phyloP scores from a whole-genome alignment of 768 basidiomycete genomes.

The Mycena capillaripes region DNA sequence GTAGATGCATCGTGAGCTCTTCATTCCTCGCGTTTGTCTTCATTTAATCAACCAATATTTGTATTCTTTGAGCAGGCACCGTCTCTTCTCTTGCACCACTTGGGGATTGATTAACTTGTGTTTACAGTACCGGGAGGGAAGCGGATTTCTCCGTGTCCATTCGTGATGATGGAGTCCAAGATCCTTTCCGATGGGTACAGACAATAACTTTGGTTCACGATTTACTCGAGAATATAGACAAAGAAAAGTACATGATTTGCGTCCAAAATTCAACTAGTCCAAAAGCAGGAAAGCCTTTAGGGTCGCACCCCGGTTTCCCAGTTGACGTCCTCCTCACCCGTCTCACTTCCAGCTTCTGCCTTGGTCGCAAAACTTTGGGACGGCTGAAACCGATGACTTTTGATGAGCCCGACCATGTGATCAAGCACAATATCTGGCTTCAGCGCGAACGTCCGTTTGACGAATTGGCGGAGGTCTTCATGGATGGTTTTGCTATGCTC shows the following conservation, averaged over 20 bases:
- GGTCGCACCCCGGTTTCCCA: not conserved
- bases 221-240: not conserved
- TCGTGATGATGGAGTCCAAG: not conserved
- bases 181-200: not conserved
- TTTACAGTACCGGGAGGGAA: no score
- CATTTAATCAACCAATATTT: no score
- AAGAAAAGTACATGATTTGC: not conserved
- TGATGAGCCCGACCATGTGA: not conserved
- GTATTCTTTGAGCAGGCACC: no score
- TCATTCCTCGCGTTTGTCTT: no score
- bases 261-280: not conserved
- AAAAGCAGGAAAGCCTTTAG: not conserved
- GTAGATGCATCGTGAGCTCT: no score
- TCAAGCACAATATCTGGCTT: not conserved
- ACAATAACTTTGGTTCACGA: not conserved
- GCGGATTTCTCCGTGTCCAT: not conserved
- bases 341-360: not conserved
- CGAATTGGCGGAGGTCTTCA: not conserved
- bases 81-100: no score
- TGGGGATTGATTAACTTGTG: no score
- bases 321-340: not conserved
- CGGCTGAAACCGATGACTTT: constrained; percentile 4
- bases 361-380: not conserved
- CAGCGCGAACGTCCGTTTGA: not conserved
- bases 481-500: constrained; percentile 8